These are phyloP conservation scores for Lodderomyces parapsilosis DNA, from an alignment of 1,139 yeast species.

Conservation along the genomic window DNA sequence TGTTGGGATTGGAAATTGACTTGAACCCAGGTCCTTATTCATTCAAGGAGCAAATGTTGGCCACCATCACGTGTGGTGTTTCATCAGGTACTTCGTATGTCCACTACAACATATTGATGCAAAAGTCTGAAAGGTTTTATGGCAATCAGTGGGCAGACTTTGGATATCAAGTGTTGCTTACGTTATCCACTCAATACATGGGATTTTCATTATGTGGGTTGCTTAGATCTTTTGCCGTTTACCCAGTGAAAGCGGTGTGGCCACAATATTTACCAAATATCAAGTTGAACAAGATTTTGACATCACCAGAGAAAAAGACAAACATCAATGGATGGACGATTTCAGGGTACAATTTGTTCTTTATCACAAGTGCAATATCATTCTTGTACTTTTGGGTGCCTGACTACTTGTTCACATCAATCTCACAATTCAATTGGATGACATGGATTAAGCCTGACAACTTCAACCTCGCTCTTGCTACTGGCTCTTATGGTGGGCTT, in stretches of 20 bases:
- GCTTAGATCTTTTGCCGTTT: constrained; percentile 53
- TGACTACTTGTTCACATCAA: constrained; percentile 29
- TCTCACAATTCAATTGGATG: constrained; percentile 39
- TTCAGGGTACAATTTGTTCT: constrained; percentile 34
- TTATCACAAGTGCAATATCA: constrained; percentile 19
- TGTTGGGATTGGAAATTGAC: constrained; percentile 13
- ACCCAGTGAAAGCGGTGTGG: constrained; percentile 58
- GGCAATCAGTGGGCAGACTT: constrained; percentile 38
- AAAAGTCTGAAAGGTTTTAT: no score
- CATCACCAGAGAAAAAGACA: constrained; percentile 41
- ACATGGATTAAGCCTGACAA: constrained; percentile 37
- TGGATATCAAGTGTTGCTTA: constrained; percentile 50
- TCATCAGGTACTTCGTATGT: constrained; percentile 24
- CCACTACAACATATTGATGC: constrained; percentile 19
- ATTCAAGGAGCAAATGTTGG: constrained; percentile 27
- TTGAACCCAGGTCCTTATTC: constrained; percentile 30
- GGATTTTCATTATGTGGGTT: constrained; percentile 68
- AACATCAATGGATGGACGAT: no score
- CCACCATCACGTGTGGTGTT: constrained; percentile 22
- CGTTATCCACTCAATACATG: constrained; percentile 53
- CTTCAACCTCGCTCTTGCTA: constrained; percentile 46
- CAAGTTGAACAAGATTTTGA: constrained; percentile 54
- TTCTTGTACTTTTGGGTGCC: constrained; percentile 39
- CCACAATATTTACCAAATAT: constrained; percentile 54
- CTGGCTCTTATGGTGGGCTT: constrained; percentile 54